These are phyloP conservation scores for Pecoramyces ruminantium DNA, from an alignment of 192 early-diverging fungal genomes.

Conservation along the genomic window DNA sequence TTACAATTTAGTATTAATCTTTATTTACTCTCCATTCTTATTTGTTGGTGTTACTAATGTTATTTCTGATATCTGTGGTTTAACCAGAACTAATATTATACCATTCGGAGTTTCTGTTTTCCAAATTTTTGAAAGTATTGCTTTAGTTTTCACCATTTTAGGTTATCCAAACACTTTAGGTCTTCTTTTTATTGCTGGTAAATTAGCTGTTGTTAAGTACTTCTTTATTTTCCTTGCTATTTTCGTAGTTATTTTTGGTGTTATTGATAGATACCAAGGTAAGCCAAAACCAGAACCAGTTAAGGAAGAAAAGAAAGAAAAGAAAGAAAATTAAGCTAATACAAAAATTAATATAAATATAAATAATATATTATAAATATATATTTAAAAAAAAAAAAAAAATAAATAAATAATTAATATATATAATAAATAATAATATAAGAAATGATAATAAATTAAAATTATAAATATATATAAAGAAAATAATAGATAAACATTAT, in stretches of 20 bases:
- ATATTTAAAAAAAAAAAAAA: background rate
- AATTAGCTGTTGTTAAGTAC: background rate
- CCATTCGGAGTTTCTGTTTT: background rate
- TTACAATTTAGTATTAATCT: background rate
- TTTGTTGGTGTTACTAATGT: background rate
- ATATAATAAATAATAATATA: no score
- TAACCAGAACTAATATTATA: background rate
- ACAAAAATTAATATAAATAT: background rate
- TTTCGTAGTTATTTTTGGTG: background rate
- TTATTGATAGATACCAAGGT: background rate
- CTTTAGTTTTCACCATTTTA: background rate
- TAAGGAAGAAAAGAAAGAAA: background rate
- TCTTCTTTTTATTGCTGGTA: background rate
- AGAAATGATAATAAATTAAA: no score
- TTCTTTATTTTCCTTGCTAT: background rate
- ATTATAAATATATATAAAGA: no score
- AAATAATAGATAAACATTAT: no score
- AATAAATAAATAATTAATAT: no score
- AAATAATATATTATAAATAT: no score
- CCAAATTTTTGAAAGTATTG: background rate
- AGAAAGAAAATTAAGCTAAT: background rate
- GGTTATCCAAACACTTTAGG: background rate
- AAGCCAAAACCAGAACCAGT: background rate
- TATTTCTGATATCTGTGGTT: background rate
- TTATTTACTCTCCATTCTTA: background rate